These are phyloP conservation scores for Leccinum solheimii DNA, from an alignment of 1,284 basidiomycete genomes.

Conservation along the genomic window DNA sequence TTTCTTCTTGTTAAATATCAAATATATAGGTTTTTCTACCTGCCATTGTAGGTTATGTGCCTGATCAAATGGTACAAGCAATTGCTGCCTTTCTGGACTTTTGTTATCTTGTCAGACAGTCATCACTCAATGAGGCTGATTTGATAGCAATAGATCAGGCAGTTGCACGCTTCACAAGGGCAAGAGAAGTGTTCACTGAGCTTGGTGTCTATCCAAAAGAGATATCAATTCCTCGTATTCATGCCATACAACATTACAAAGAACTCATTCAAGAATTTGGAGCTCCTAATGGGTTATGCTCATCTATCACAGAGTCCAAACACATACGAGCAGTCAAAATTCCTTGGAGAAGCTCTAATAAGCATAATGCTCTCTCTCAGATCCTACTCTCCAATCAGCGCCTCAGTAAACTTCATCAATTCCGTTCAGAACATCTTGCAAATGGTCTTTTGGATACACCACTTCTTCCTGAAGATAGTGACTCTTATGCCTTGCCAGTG, in stretches of 20 bases:
- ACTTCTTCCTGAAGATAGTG: neutral
- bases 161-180: neutral
- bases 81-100: constrained; percentile 13
- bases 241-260: neutral
- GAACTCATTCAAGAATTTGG: neutral
- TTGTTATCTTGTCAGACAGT: constrained; percentile 4
- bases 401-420: neutral
- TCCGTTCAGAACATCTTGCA: neutral
- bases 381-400: neutral
- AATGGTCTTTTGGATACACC: neutral
- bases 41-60: neutral
- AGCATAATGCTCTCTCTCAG: neutral
- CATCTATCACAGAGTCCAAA: neutral
- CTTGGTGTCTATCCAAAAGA: neutral
- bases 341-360: neutral
- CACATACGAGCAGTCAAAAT: neutral
- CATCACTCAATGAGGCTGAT: neutral
- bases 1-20: too few species aligned
- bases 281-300: neutral
- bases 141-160: neutral
- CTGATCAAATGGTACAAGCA: constrained; percentile 9
- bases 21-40: too few species aligned
- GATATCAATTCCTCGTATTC: neutral
- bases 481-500: neutral
- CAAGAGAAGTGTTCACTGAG: neutral